Base-by-base conservation (phyloP, 768 basidiomycete genomes). In the Tephrocybe sp. region DNA sequence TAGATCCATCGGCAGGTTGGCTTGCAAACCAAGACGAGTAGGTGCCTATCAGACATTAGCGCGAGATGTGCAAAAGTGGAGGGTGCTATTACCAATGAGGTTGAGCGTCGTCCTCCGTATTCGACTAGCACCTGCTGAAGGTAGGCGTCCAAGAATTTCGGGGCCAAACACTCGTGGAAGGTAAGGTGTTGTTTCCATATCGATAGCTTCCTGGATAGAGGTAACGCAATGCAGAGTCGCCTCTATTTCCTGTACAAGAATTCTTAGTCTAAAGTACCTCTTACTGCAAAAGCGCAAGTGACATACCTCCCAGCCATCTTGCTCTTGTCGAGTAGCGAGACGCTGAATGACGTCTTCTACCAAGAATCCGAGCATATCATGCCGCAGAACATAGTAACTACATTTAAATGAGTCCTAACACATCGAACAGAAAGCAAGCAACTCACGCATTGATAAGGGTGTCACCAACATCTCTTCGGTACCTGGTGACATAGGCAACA, bases 371-470 rank as follows among this genome's bases (percentile, higher is more conserved):
- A 96, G 75, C 83, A 96, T 87, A 45, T 92, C 84, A 45, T 89
- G 83, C 35, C 92, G 83, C 2, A 97, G 74, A 30, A 96, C 80
- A 63, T 96, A 97, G 60, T 87, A 96, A 19, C 88, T 91, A 60
- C 20, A 22, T 47, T 35, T 45, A 58, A 45, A 47, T 45, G 9
- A 47, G 19, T 19, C 26, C 26, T 26, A 19, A 26, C 32, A 45
- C 39, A 30, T 51, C 19, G 43, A 35, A 43, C 11, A 16, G 22
- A 49, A 8, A n/a, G 17, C 11, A 2, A 14, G 19, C 16, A 16
- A 73, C 86, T 48, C 68, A 92, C 88, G 90, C 89, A 58, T 93
- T 94, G 53, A 93, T 85, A 12, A 94, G 74, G 1, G 89, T 90
- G 68, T 94, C 92, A 0, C 91, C 92, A 20, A 92, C 83, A 52